Conservation (phyloP, 352 stramenopile genomes). For the Thalassiosira exigua region DNA sequence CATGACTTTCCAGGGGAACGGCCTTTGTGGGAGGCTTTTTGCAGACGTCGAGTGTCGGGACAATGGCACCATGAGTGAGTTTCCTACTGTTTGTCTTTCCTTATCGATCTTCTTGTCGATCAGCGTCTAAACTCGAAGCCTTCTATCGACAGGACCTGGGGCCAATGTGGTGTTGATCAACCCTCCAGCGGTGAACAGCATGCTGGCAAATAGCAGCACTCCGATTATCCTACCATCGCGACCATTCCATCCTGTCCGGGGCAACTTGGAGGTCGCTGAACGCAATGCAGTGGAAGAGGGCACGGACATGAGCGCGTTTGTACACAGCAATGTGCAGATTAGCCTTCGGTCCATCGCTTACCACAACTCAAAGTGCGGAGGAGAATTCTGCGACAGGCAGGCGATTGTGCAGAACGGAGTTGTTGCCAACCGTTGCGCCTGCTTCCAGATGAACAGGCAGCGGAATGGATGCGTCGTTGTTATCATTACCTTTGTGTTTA, state of each 20-base stretch:
- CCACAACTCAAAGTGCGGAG: conserved; percentile 6
- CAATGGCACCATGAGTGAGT: conserved; percentile 2
- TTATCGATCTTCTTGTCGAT: conserved; percentile 5
- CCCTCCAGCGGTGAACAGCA: not conserved
- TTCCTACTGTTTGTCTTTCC: conserved; percentile 1
- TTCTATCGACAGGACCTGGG: conserved; percentile 16
- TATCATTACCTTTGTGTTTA: too few species aligned
- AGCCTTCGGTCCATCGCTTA: not conserved
- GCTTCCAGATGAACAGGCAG: conserved; percentile 13
- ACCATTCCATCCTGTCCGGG: conserved; percentile 1
- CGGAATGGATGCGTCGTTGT: not conserved
- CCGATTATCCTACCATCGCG: conserved; percentile 6
- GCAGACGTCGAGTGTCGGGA: not conserved
- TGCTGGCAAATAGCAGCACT: not conserved
- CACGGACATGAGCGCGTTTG: conserved; percentile 4
- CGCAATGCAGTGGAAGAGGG: conserved; percentile 1
- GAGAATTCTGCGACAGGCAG: conserved; percentile 14
- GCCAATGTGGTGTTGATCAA: conserved; percentile 4
- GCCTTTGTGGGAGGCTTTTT: not conserved
- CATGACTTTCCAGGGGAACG: not conserved
- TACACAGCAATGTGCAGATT: not conserved
- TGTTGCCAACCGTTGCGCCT: conserved; percentile 11
- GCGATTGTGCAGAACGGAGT: conserved; percentile 3
- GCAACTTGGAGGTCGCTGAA: conserved; percentile 12
- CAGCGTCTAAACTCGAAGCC: too few species aligned